phyloP scores from a whole-genome alignment of 73 alveolate species.

The Paramecium biaurelia region DNA sequence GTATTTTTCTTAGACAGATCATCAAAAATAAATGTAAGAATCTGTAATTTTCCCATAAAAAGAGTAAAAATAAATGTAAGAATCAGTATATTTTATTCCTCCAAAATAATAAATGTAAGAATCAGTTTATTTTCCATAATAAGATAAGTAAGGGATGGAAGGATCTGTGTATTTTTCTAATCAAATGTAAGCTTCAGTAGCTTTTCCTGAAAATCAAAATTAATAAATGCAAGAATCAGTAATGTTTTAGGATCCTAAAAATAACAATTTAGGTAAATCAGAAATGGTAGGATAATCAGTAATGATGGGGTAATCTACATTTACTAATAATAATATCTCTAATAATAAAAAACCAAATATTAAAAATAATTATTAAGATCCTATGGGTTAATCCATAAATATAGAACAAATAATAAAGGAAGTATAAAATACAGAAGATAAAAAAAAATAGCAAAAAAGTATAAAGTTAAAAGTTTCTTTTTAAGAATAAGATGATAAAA shows the following conservation, averaged over 20 bases:
- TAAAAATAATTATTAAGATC: neutral
- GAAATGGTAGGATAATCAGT: neutral
- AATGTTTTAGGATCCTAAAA: neutral
- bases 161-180: neutral
- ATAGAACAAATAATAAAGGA: neutral
- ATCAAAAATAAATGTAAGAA: slow-evolving; percentile 6
- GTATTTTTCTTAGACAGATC: neutral
- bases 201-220: neutral
- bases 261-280: neutral
- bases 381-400: neutral
- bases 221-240: slow-evolving; percentile 20
- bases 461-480: neutral
- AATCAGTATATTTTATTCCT: neutral
- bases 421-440: neutral
- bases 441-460: neutral
- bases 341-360: neutral
- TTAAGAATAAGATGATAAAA: neutral
- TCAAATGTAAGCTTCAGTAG: neutral
- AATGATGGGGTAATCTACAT: neutral
- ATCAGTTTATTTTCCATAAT: neutral
- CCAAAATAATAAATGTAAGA: neutral
- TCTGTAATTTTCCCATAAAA: neutral
- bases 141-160: neutral
- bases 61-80: neutral
- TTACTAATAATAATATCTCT: neutral